Evolutionary conservation across 768 basidiomycete genomes (phyloP).

Genomic region (Rhizopogon vesiculosus): DNA sequence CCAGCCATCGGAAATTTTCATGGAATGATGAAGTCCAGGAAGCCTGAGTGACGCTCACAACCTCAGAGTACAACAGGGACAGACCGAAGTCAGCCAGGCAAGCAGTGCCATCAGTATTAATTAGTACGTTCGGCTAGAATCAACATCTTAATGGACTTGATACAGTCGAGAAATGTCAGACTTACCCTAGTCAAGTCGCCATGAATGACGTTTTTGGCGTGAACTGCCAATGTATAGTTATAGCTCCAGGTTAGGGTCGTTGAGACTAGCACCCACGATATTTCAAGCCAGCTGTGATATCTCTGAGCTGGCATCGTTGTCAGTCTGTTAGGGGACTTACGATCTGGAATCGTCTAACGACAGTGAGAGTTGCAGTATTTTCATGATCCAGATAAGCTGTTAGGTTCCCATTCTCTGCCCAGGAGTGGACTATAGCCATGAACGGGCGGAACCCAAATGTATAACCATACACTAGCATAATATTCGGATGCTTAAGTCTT

Average conservation of each 20-base stretch:
- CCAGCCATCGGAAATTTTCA: no score
- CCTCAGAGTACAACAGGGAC: no score
- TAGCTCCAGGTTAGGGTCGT: no score
- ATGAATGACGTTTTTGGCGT: neutral
- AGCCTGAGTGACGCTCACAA: no score
- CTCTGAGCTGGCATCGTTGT: neutral
- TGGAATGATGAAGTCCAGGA: no score
- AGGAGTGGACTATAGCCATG: conserved; percentile 16
- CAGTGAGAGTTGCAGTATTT: neutral
- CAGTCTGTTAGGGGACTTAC: conserved; percentile 4
- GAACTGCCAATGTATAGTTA: neutral
- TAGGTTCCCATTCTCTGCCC: conserved; percentile 13
- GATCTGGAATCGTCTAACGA: conserved; percentile 10
- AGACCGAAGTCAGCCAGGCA: conserved; percentile 41
- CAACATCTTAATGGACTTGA: neutral
- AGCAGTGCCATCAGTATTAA: conserved; percentile 33
- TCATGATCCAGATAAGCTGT: conserved; percentile 9
- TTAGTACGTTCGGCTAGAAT: conserved; percentile 13
- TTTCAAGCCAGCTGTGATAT: neutral
- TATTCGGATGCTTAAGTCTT: conserved; percentile 14
- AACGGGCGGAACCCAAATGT: conserved; percentile 14
- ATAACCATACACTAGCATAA: conserved; percentile 14
- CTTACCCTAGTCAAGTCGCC: conserved; percentile 6
- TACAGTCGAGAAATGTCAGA: neutral
- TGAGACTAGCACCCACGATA: neutral